A percentile compares a stretch with the other conserved stretches of the same genome.
Evolutionary conservation across 306 rosid genomes (phyloP).

Genomic region (Rosa persica): DNA sequence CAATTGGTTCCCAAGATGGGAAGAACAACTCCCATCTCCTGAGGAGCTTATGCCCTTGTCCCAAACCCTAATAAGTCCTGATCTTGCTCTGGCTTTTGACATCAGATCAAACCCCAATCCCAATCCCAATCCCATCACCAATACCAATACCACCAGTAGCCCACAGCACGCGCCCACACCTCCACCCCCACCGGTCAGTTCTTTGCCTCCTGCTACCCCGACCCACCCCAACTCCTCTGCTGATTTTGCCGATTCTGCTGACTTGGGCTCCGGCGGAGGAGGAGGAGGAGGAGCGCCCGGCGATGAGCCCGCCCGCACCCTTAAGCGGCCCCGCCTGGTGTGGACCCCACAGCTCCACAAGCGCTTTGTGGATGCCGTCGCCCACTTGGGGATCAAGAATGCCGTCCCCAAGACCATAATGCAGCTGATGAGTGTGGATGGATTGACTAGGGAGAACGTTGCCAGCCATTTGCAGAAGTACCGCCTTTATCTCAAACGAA

Average conservation of each 20-base stretch:
- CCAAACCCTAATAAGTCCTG: conserved; percentile 94
- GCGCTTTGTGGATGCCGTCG: conserved; percentile 92
- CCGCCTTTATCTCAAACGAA: conserved; percentile 87
- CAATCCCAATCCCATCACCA: neutral
- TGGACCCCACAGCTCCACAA: conserved; percentile 99
- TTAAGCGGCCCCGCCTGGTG: conserved; percentile 87
- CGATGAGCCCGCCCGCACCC: conserved; percentile 95
- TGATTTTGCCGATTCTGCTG: conserved; percentile 82
- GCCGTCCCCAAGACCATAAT: conserved; percentile 98
- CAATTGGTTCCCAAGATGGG: conserved; percentile 89
- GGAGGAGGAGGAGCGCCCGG: conserved; percentile 30
- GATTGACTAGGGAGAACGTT: conserved; percentile 91
- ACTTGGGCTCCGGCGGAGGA: conserved; percentile 65
- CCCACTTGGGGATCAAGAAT: conserved; percentile 89
- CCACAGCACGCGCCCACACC: conserved; percentile 37
- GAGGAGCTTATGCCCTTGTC: conserved; percentile 86
- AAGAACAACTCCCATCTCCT: conserved; percentile 75
- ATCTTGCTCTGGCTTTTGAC: conserved; percentile 92
- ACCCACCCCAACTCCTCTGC: conserved; percentile 71
- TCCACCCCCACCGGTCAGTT: conserved; percentile 33
- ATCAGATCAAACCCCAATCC: conserved; percentile 50
- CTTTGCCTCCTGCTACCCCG: conserved; percentile 39
- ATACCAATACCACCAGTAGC: conserved; percentile 10
- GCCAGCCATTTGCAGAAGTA: conserved; percentile 96
- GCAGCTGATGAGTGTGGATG: conserved; percentile 99